These are phyloP conservation scores for Chaetoscypha palmicola DNA, from an alignment of 2,329 filamentous ascomycete species.

Conservation along the genomic window DNA sequence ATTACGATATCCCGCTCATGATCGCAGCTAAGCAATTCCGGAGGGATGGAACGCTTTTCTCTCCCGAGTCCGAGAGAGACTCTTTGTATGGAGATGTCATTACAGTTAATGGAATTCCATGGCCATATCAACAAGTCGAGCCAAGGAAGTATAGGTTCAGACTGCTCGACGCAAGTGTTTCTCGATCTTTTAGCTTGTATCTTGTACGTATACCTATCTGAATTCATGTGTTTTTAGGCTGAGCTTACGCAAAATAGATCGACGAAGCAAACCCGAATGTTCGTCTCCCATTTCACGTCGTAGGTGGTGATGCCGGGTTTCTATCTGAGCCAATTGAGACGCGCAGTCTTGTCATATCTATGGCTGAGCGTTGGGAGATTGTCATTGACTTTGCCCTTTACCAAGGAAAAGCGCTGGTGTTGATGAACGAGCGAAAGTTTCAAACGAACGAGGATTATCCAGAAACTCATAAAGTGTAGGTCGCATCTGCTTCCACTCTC, in stretches of 20 bases:
- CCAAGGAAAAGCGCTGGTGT: constrained; percentile 41
- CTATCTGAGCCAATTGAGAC: constrained; percentile 38
- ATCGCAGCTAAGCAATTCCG: constrained; percentile 46
- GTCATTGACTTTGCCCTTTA: constrained; percentile 47
- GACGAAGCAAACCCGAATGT: constrained; percentile 33
- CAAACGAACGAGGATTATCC: constrained; percentile 42
- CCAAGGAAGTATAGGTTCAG: constrained; percentile 51
- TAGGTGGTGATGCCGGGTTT: constrained; percentile 25
- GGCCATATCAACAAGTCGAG: constrained; percentile 51
- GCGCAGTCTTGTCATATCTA: constrained; percentile 39
- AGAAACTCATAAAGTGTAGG: constrained; percentile 42
- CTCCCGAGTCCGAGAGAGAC: constrained; percentile 37
- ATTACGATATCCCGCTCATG: constrained; percentile 47
- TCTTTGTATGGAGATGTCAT: constrained; percentile 51
- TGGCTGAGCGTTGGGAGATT: constrained; percentile 52
- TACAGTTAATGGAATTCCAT: constrained; percentile 52
- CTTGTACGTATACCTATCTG: constrained; percentile 5
- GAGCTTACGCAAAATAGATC: constrained; percentile 36
- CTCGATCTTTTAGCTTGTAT: constrained; percentile 18
- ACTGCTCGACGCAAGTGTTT: constrained; percentile 6
- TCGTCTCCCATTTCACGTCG: constrained; percentile 40
- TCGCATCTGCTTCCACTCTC: constrained; percentile 35
- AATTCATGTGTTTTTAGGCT: neutral
- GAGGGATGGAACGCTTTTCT: constrained; percentile 41
- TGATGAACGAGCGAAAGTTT: constrained; percentile 37